Evolutionary conservation across 2,329 filamentous ascomycete species (phyloP).

Genomic region (Sporothrix pallida): DNA sequence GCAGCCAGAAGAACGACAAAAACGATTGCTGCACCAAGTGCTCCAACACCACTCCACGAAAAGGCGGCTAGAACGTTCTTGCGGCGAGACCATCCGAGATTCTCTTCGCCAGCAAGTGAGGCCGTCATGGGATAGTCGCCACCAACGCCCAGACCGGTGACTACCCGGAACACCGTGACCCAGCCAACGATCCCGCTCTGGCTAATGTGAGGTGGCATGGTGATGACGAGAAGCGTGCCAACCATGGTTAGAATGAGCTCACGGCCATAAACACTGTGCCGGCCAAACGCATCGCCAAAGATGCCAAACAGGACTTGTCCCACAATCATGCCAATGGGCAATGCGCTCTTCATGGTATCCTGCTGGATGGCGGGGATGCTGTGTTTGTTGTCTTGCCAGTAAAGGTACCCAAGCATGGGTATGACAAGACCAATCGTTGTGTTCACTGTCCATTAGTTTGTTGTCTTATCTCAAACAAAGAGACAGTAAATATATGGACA

Average conservation of each 20-base stretch:
- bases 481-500: not conserved
- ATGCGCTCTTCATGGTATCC: slow-evolving; percentile 70
- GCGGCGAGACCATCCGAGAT: slow-evolving; percentile 9
- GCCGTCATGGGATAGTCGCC: slow-evolving; percentile 15
- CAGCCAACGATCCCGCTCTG: not conserved
- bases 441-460: not conserved
- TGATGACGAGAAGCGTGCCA: slow-evolving; percentile 9
- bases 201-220: slow-evolving; percentile 5
- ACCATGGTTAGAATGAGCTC: not conserved
- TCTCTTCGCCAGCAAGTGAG: slow-evolving; percentile 9
- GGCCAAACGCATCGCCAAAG: slow-evolving; percentile 66
- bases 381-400: slow-evolving; percentile 27
- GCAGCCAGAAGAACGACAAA: slow-evolving; percentile 1
- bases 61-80: slow-evolving; percentile 5
- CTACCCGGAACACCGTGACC: slow-evolving; percentile 29
- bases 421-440: slow-evolving; percentile 23
- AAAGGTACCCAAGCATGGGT: slow-evolving; percentile 27
- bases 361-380: slow-evolving; percentile 60
- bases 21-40: not conserved
- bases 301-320: slow-evolving; percentile 68
- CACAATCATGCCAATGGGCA: slow-evolving; percentile 67
- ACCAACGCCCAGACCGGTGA: slow-evolving; percentile 34
- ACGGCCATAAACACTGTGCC: slow-evolving; percentile 44
- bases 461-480: not conserved
- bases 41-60: slow-evolving; percentile 15